These are phyloP conservation scores for Aphanocladium album DNA, from an alignment of 2,329 filamentous ascomycete genomes.

Conservation along the genomic window DNA sequence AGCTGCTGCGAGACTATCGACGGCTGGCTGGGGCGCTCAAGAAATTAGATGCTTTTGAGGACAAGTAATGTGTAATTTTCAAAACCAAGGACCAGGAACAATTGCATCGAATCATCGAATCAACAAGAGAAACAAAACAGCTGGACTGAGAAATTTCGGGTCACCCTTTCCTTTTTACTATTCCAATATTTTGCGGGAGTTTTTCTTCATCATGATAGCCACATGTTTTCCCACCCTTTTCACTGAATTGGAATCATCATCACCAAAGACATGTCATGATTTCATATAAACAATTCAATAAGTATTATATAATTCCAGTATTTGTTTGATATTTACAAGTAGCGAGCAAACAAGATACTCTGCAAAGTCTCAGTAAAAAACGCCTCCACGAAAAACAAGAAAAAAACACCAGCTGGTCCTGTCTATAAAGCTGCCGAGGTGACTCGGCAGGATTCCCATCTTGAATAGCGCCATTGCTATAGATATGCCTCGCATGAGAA, in stretches of 20 bases:
- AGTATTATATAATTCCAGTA: not conserved
- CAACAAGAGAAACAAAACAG: too few relatives aligned
- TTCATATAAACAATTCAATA: not conserved
- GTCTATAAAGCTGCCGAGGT: not conserved
- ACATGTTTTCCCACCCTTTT: too few relatives aligned
- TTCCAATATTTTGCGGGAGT: not conserved
- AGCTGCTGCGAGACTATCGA: conserved; percentile 69
- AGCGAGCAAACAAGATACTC: not conserved
- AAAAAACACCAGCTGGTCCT: not conserved
- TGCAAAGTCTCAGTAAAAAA: not conserved
- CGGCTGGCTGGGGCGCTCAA: conserved; percentile 61
- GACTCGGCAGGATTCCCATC: not conserved
- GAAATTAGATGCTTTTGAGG: conserved; percentile 56
- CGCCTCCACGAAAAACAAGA: not conserved
- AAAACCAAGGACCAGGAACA: too few relatives aligned
- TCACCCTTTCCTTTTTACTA: not conserved
- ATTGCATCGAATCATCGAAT: too few relatives aligned
- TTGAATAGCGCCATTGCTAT: not conserved
- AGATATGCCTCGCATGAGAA: not conserved
- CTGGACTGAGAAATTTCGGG: too few relatives aligned
- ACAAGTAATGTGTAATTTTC: conserved; percentile 23
- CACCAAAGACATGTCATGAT: not conserved
- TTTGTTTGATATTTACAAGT: not conserved
- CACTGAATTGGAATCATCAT: too few relatives aligned
- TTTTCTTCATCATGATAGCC: too few relatives aligned